Evolutionary conservation across 2,329 filamentous ascomycete species (phyloP).

Genomic region (Stachybotrys chartarum): DNA sequence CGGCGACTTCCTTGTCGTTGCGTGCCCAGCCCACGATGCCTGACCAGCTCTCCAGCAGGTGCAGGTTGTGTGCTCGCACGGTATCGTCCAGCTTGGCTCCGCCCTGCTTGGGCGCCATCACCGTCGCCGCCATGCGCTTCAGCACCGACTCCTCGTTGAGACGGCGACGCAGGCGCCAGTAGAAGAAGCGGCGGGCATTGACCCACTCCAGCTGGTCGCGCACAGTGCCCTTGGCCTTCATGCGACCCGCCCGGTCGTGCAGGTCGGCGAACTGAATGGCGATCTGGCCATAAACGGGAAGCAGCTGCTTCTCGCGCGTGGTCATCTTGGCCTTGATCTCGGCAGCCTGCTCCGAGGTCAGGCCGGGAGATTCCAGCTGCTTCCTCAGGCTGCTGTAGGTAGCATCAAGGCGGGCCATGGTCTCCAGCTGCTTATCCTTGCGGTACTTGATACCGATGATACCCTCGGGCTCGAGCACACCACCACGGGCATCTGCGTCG

Average conservation of each 20-base stretch:
- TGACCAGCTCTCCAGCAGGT: conserved; percentile 76
- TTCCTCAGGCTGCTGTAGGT: conserved; percentile 79
- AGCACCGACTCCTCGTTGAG: conserved; percentile 97
- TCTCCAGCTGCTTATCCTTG: conserved; percentile 93
- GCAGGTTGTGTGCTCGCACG: conserved; percentile 60
- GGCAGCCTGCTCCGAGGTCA: conserved; percentile 67
- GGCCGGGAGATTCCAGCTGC: conserved; percentile 53
- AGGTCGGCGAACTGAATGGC: conserved; percentile 96
- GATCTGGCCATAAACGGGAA: conserved; percentile 92
- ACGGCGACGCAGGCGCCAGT: conserved; percentile 96
- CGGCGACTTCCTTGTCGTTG: conserved; percentile 75
- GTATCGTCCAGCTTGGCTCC: conserved; percentile 37
- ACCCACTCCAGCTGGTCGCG: conserved; percentile 78
- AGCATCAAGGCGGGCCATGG: conserved; percentile 89
- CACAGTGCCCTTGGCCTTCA: conserved; percentile 96
- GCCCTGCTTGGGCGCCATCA: conserved; percentile 18
- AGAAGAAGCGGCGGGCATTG: conserved; percentile 94
- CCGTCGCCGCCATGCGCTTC: conserved; percentile 65
- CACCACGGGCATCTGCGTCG: conserved; percentile 87
- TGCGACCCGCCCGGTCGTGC: conserved; percentile 92
- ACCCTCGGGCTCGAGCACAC: conserved; percentile 95
- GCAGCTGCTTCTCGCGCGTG: conserved; percentile 76
- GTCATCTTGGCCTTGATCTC: conserved; percentile 79
- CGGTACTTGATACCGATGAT: conserved; percentile 99
- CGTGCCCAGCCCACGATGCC: conserved; percentile 68